phyloP scores from a whole-genome alignment of 495 filamentous ascomycete genomes.

The Hyaloscypha bicolor region DNA sequence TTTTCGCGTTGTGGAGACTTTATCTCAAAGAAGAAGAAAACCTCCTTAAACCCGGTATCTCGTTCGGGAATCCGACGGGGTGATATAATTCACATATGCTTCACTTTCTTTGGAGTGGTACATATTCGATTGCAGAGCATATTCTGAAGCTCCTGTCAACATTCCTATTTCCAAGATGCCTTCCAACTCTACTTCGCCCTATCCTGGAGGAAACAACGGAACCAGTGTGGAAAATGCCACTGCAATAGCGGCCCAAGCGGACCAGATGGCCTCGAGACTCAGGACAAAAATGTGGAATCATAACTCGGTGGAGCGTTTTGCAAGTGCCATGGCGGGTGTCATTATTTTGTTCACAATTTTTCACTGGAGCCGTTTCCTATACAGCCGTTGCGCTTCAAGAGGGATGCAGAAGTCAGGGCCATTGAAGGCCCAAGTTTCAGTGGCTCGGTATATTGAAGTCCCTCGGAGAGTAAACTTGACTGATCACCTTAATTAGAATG shows the following conservation, averaged over 20 bases:
- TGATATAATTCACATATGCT: conserved; percentile 7
- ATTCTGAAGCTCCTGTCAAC: background rate
- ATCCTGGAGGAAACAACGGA: conserved; percentile 6
- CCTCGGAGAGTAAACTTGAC: background rate
- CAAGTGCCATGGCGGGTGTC: conserved; percentile 47
- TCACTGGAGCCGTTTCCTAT: conserved; percentile 47
- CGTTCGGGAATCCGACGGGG: background rate
- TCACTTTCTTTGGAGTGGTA: background rate
- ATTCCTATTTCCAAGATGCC: conserved; percentile 10
- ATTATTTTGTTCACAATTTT: conserved; percentile 51
- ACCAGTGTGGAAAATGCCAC: background rate
- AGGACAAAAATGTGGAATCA: conserved; percentile 35
- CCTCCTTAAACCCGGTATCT: background rate
- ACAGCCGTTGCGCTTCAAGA: conserved; percentile 27
- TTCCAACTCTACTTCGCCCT: background rate
- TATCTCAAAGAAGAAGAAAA: background rate
- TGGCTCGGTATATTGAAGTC: conserved; percentile 13
- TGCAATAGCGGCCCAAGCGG: background rate
- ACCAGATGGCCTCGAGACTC: conserved; percentile 1
- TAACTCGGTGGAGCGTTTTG: conserved; percentile 42
- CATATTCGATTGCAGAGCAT: background rate
- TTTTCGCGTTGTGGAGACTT: background rate
- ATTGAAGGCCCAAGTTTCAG: conserved; percentile 17
- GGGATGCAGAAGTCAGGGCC: conserved; percentile 6
- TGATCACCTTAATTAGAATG: conserved; percentile 25